These are phyloP conservation scores for Schwanniomyces occidentalis DNA, from an alignment of 805 yeast species.

Conservation along the genomic window DNA sequence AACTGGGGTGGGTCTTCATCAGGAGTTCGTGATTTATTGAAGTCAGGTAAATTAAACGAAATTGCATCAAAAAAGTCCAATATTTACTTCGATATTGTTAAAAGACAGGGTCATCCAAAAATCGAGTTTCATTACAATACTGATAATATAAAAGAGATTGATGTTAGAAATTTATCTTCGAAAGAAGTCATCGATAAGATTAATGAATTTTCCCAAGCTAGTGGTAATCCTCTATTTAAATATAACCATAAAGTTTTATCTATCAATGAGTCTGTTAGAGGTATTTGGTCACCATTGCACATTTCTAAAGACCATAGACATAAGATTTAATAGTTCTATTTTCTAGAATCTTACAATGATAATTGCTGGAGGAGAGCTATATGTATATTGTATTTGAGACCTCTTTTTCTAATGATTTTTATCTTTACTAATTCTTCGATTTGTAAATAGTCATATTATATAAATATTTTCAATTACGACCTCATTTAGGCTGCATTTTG, in stretches of 20 bases:
- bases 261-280: conserved; percentile 82
- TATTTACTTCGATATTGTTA: conserved; percentile 68
- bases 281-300: conserved; percentile 97
- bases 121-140: conserved; percentile 38
- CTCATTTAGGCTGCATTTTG: no score
- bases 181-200: conserved; percentile 65
- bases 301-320: conserved; percentile 46
- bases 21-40: conserved; percentile 74
- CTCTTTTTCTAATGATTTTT: no score
- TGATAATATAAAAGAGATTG: conserved; percentile 53
- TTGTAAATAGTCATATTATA: no score
- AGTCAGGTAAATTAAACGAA: conserved; percentile 47
- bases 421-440: no score
- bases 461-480: no score
- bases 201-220: conserved; percentile 60
- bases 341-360: no score
- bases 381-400: no score
- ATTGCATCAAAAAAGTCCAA: conserved; percentile 64
- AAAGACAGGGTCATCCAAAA: conserved; percentile 84
- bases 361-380: no score
- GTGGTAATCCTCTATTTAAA: conserved; percentile 67
- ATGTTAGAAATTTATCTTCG: conserved; percentile 71
- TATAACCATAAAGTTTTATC: conserved; percentile 75
- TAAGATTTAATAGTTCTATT: conserved; percentile 25
- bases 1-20: conserved; percentile 95